Evolutionary conservation across 352 stramenopile genomes (phyloP).

Genomic region (Blastocystis sp.): DNA sequence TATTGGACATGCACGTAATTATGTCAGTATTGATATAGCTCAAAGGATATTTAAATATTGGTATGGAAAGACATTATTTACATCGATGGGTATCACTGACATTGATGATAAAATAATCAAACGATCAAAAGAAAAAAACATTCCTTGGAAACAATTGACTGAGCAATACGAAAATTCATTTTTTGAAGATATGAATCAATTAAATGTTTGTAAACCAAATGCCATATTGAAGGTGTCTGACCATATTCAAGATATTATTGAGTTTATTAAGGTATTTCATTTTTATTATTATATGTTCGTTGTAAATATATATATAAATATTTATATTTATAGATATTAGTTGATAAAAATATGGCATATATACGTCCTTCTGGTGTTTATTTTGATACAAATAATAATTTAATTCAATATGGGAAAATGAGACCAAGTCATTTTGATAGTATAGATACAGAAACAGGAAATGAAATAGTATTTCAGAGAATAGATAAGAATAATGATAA

Average conservation of each 20-base stretch:
- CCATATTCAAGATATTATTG: conserved; percentile 62
- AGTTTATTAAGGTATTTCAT: conserved; percentile 59
- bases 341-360: conserved; percentile 63
- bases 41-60: conserved; percentile 64
- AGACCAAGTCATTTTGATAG: conserved; percentile 63
- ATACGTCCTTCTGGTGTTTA: conserved; percentile 66
- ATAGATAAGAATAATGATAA: conserved; percentile 58
- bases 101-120: conserved; percentile 97
- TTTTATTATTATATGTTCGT: too few relatives aligned
- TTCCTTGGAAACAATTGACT: conserved; percentile 45
- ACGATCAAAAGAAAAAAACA: conserved; percentile 58
- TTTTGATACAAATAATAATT: conserved; percentile 61
- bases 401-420: conserved; percentile 38
- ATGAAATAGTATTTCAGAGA: too few relatives aligned
- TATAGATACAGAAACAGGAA: conserved; percentile 57
- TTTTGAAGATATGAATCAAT: conserved; percentile 73
- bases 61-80: conserved; percentile 23
- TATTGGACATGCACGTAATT: conserved; percentile 76
- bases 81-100: conserved; percentile 62
- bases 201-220: conserved; percentile 60
- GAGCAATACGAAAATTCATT: conserved; percentile 76
- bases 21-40: conserved; percentile 79
- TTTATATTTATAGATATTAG: too few relatives aligned
- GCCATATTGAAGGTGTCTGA: conserved; percentile 56
- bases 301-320: too few relatives aligned